Conservation (phyloP, 2,329 filamentous ascomycete species). For the Colletotrichum melonis region DNA sequence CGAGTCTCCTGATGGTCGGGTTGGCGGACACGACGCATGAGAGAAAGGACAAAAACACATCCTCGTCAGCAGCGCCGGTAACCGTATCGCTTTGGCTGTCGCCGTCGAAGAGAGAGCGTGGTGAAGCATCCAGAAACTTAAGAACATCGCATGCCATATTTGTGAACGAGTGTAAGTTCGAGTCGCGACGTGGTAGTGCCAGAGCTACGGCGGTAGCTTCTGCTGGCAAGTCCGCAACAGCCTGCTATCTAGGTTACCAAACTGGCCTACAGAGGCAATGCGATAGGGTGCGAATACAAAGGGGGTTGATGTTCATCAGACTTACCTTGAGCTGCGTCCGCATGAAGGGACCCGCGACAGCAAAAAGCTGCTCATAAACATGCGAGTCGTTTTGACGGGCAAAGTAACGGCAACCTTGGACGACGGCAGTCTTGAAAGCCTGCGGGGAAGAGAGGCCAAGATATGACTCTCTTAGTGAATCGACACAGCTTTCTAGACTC, state of each 20-base stretch:
- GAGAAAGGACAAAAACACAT: slow-evolving; percentile 63
- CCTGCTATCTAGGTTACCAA: slow-evolving; percentile 41
- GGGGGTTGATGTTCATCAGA: neutral
- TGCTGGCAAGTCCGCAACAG: slow-evolving; percentile 51
- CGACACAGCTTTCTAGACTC: slow-evolving; percentile 68
- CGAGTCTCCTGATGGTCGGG: slow-evolving; percentile 59
- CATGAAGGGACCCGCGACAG: slow-evolving; percentile 66
- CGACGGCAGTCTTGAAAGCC: slow-evolving; percentile 71
- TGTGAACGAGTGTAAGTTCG: slow-evolving; percentile 51
- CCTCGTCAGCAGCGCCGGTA: slow-evolving; percentile 40
- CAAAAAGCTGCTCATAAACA: slow-evolving; percentile 66
- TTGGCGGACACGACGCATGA: slow-evolving; percentile 66
- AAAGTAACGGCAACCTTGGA: slow-evolving; percentile 73
- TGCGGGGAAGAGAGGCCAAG: slow-evolving; percentile 67
- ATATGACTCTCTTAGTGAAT: slow-evolving; percentile 67
- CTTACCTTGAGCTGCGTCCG: slow-evolving; percentile 67
- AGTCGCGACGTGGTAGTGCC: slow-evolving; percentile 51
- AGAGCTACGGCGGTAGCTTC: slow-evolving; percentile 45
- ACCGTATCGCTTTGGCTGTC: slow-evolving; percentile 4
- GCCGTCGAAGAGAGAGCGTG: slow-evolving; percentile 56
- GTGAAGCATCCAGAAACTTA: slow-evolving; percentile 66
- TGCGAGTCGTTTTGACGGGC: slow-evolving; percentile 61
- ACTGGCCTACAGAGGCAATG: neutral
- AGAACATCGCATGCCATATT: slow-evolving; percentile 64
- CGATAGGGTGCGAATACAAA: neutral